Conservation (phyloP, 352 stramenopile genomes). For the Pythium plurisporium region DNA sequence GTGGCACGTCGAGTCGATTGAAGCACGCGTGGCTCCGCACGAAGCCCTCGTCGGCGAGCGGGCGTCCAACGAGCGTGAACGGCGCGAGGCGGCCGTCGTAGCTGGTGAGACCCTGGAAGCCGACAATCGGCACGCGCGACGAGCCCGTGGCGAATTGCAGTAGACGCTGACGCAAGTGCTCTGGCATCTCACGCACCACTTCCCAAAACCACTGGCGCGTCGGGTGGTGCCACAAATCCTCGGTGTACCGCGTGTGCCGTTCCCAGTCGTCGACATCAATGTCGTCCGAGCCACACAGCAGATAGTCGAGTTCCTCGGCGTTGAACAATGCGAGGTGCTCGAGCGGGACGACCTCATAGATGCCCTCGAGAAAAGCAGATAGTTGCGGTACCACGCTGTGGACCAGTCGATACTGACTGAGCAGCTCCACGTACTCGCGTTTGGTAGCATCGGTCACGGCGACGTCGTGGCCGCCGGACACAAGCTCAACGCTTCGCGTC, state of each 20-base stretch:
- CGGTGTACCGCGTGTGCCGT: slow-evolving; percentile 68
- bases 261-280: slow-evolving; percentile 97
- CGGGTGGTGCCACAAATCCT: slow-evolving; percentile 36
- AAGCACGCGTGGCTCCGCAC: slow-evolving; percentile 57
- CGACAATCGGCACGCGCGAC: slow-evolving; percentile 65
- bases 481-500: slow-evolving; percentile 41
- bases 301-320: slow-evolving; percentile 95
- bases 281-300: slow-evolving; percentile 94
- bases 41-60: slow-evolving; percentile 21
- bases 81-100: slow-evolving; percentile 74
- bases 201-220: slow-evolving; percentile 94
- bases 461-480: slow-evolving; percentile 32
- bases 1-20: slow-evolving; percentile 91
- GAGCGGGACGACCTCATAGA: slow-evolving; percentile 95
- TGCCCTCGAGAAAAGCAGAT: slow-evolving; percentile 79
- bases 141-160: slow-evolving; percentile 82
- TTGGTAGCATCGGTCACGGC: slow-evolving; percentile 94
- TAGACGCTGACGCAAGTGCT: slow-evolving; percentile 67
- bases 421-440: slow-evolving; percentile 87
- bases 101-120: slow-evolving; percentile 69
- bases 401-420: slow-evolving; percentile 53
- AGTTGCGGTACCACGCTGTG: slow-evolving; percentile 52
- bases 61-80: slow-evolving; percentile 67
- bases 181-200: slow-evolving; percentile 87
- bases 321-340: slow-evolving; percentile 95